phyloP scores from a whole-genome alignment of 257 asterid genomes.

The Solanum chilense region DNA sequence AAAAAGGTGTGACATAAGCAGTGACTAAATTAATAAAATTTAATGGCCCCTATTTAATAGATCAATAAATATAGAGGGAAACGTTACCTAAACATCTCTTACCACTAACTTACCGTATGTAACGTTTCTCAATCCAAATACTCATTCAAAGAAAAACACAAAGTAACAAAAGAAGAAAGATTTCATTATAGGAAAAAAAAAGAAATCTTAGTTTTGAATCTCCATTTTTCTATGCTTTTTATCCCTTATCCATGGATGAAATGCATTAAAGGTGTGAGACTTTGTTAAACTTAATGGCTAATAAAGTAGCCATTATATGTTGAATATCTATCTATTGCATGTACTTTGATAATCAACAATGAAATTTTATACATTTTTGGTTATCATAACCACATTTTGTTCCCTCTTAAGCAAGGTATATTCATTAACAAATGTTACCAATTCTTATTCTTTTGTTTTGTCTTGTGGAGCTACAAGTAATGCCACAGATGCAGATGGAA shows the following conservation, averaged over 20 bases:
- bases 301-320: background rate
- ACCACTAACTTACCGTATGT: background rate
- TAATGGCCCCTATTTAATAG: background rate
- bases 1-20: background rate
- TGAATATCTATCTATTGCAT: background rate
- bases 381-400: background rate
- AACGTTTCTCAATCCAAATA: background rate
- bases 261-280: background rate
- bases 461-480: conserved; percentile 46
- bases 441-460: conserved; percentile 28
- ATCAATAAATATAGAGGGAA: background rate
- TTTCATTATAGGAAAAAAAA: background rate
- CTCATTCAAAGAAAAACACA: background rate
- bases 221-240: background rate
- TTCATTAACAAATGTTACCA: background rate
- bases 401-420: background rate
- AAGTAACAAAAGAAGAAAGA: background rate
- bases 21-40: background rate
- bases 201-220: background rate
- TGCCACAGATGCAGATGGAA: conserved; percentile 28
- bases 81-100: background rate
- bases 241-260: background rate
- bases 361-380: background rate
- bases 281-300: background rate
- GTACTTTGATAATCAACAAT: background rate